Base-by-base conservation (phyloP, 805 yeast genomes). In the Maudiozyma saulgeensis region DNA sequence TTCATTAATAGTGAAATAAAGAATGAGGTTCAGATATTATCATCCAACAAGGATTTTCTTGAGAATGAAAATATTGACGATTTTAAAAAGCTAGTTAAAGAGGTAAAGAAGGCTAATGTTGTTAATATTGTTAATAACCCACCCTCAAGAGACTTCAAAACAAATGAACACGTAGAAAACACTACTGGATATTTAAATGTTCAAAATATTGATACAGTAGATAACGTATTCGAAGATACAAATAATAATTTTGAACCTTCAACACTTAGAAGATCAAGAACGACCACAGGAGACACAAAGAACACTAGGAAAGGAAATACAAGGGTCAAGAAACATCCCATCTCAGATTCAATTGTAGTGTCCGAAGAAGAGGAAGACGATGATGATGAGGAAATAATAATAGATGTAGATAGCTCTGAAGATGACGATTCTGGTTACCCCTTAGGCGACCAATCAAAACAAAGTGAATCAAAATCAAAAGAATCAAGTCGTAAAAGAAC, bases 1-100 rank as follows among this genome's bases (percentile, higher is more conserved):
- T 84, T 78, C 56, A 76, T 85, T 23, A 77, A 77, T 42, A 62
- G 66, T 25, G 87, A 84, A 56, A 68, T 82, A 43, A 68, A 66
- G 9, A 73, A 70, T 32, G 84, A 81, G 54, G 70, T 80, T 16
- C 69, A 74, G 15, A 59, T 78, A 51, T 61, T 84, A 41, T 60
- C 73, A 45, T 61, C 73, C 3, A 66, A 70, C 65, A 68, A 77
- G 55, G 60, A 68, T 66, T 54, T 63, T 28, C 34, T 57, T 16
- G 70, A 74, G 45, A 68, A 71, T 3, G 75, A 72, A 52, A 60
- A 63, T 44, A 60, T 63, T 15, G 69, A 62, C 3, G 75, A 71
- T n/a, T 71, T 78, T 53, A 73, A 73, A 52, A 59, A 63, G 18
- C 62, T 77, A n/a, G 60, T 78, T 46, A 67, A 68, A 41, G 69